Conservation (phyloP, 2,329 filamentous ascomycete genomes). For the Calonectria hongkongensis region DNA sequence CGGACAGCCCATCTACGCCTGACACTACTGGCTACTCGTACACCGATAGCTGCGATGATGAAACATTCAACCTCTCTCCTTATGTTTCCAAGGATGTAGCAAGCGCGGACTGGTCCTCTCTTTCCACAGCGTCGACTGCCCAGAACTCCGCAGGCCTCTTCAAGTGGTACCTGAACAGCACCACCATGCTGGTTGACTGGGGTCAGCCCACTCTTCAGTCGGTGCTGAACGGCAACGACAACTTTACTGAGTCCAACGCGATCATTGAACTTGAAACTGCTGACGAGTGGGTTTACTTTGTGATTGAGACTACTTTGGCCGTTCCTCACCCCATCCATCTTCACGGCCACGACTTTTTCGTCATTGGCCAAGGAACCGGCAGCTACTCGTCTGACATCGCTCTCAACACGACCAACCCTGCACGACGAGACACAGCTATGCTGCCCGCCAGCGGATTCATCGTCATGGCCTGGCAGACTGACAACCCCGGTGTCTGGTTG, state of each 20-base stretch:
- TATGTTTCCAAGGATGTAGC: constrained; percentile 3
- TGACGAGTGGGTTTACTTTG: constrained; percentile 14
- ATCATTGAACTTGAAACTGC: not conserved
- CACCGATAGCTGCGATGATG: constrained; percentile 6
- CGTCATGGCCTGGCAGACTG: constrained; percentile 4
- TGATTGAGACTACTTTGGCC: not conserved
- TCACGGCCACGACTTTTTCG: constrained; percentile 19
- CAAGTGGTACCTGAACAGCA: constrained; percentile 20
- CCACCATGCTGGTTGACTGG: constrained; percentile 7
- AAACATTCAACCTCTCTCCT: constrained; percentile 17
- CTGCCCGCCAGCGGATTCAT: constrained; percentile 8
- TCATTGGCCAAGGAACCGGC: constrained; percentile 7
- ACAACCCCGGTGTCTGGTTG: constrained; percentile 8
- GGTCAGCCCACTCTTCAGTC: not conserved
- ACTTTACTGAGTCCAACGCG: not conserved
- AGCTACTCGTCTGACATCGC: not conserved
- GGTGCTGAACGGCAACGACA: not conserved
- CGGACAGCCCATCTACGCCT: not conserved
- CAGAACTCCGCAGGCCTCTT: constrained; percentile 1
- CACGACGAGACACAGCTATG: constrained; percentile 1
- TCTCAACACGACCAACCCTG: constrained; percentile 15
- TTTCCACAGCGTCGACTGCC: not conserved
- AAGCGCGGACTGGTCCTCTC: not conserved
- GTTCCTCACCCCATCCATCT: constrained; percentile 10
- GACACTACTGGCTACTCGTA: constrained; percentile 2